These are phyloP conservation scores for Lactarius evosmus DNA, from an alignment of 768 basidiomycete species.

Conservation along the genomic window DNA sequence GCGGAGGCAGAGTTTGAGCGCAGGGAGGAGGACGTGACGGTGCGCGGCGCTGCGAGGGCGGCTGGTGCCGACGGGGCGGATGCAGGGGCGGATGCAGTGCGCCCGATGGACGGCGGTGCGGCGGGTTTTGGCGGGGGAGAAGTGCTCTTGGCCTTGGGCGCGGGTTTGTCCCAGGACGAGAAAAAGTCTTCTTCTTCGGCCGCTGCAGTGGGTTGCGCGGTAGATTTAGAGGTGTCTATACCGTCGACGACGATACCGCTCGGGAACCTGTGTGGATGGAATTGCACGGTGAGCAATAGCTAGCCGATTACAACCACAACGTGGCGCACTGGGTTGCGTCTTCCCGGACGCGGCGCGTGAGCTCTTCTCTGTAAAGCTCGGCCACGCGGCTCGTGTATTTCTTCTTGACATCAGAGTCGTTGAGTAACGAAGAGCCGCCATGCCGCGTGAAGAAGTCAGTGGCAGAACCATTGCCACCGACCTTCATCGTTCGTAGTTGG, in stretches of 20 bases:
- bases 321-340: conserved; percentile 61
- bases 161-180: conserved; percentile 91
- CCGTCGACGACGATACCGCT: conserved; percentile 80
- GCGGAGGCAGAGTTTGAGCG: conserved; percentile 46
- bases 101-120: conserved; percentile 21
- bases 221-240: conserved; percentile 44
- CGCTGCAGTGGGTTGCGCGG: conserved; percentile 35
- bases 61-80: conserved; percentile 29
- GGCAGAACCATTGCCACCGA: conserved; percentile 86
- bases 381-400: conserved; percentile 85
- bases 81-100: conserved; percentile 20
- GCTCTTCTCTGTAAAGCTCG: conserved; percentile 89
- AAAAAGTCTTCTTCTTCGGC: conserved; percentile 89
- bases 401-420: conserved; percentile 76
- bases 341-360: conserved; percentile 73
- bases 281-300: conserved; percentile 5
- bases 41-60: conserved; percentile 51
- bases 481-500: conserved; percentile 95
- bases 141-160: conserved; percentile 36
- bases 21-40: conserved; percentile 61
- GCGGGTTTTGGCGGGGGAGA: conserved; percentile 25
- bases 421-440: conserved; percentile 68
- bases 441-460: conserved; percentile 88
- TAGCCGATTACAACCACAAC: not conserved
- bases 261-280: conserved; percentile 55